Evolutionary conservation across 2,329 filamentous ascomycete species (phyloP), one percentile per base, ranked within the genome.

Genomic region (Alternaria angustiovoidea): DNA sequence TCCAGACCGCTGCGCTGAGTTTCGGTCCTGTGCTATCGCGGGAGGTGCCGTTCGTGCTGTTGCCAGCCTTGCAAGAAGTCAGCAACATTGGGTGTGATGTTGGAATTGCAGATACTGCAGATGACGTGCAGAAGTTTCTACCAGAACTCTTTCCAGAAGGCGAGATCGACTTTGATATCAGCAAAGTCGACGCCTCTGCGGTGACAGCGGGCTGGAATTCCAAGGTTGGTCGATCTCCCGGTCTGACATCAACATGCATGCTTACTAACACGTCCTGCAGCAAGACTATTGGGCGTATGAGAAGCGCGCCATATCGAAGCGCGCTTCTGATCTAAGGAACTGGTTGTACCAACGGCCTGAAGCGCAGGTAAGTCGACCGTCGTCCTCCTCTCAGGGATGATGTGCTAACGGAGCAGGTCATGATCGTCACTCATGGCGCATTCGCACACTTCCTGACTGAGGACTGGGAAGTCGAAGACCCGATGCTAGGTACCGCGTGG

Each of bases 381-480:
- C 32, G 5, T 16, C 14, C 12, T 16, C 14, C 12, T 36, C 32
- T 5, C 5, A 36, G 14, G 14, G 32, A 36, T 14, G 32, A 5
- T 36, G 32, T 36, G 32, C 32, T 36, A 16, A 36, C 32, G 14
- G 32, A 36, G 22, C 65, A 75, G 60, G 86, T 96, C 28, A 87
- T 90, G 0, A 84, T 93, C 2, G 92, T 96, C 7, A 90, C 92
- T 3, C 93, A 96, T 71, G 93, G 93, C 2, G 91, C 91, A 1
- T 91, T 94, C 68, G 75, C 96, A 70, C 93, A 97, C 76, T 96
- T 92, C 71, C 81, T 97, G 64, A 95, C 92, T 0, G 87, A 93
- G 67, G 93, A 96, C 71, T 96, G 89, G 87, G 65, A 73, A 41
- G 72, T 72, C 12, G 66, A 60, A 12, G 69, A 76, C 47, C 69